Conservation (phyloP, 805 yeast species). For the Lachancea sp. region DNA sequence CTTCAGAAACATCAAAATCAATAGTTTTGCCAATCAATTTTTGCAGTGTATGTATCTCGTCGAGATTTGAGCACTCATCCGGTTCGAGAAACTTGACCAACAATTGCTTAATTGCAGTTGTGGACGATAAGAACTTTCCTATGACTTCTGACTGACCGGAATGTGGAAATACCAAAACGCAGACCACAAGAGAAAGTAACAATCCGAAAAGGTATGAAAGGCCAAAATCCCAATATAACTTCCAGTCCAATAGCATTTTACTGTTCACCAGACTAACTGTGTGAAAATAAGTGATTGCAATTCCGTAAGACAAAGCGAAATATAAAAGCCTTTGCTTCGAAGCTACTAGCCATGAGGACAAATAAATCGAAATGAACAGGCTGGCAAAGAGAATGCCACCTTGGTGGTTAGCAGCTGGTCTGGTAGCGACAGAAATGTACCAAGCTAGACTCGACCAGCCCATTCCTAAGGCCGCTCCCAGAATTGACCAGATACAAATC, state of each 20-base stretch:
- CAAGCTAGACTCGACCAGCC: slow-evolving; percentile 42
- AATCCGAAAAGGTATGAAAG: slow-evolving; percentile 43
- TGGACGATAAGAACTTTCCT: slow-evolving; percentile 22
- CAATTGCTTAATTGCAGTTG: slow-evolving; percentile 23
- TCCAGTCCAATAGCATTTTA: slow-evolving; percentile 29
- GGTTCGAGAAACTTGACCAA: slow-evolving; percentile 21
- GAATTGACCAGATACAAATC: slow-evolving; percentile 35
- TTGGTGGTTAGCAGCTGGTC: slow-evolving; percentile 37
- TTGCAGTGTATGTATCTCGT: slow-evolving; percentile 20
- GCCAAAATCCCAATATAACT: slow-evolving; percentile 36
- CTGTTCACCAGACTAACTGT: slow-evolving; percentile 22
- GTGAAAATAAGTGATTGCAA: slow-evolving; percentile 35
- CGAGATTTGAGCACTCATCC: slow-evolving; percentile 14
- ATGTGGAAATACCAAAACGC: slow-evolving; percentile 36
- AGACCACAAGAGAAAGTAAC: slow-evolving; percentile 33
- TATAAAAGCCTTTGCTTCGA: slow-evolving; percentile 38
- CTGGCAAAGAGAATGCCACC: slow-evolving; percentile 44
- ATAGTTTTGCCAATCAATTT: slow-evolving; percentile 30
- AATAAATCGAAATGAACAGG: slow-evolving; percentile 34
- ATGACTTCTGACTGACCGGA: slow-evolving; percentile 35
- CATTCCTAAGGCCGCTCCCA: slow-evolving; percentile 38
- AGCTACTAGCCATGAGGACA: slow-evolving; percentile 39
- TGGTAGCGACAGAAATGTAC: slow-evolving; percentile 37
- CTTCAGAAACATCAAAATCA: slow-evolving; percentile 34
- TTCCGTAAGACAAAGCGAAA: slow-evolving; percentile 32